A percentile compares a stretch with the other conserved stretches of the same genome.
phyloP scores from a whole-genome alignment of 140 eudicot genomes.

The Erigeron philadelphicus region DNA sequence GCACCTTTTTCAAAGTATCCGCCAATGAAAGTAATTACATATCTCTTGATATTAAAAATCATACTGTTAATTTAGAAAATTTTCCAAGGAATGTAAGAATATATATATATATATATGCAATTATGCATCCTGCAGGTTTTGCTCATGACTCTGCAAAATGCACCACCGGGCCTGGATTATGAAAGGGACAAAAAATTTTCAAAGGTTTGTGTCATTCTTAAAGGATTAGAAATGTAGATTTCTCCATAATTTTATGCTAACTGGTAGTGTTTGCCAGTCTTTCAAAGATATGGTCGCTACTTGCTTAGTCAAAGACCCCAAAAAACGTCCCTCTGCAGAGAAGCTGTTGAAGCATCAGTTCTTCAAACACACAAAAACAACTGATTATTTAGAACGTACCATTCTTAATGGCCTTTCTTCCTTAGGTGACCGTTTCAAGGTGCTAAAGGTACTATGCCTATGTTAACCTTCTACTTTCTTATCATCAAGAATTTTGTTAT shows the following conservation, averaged over 20 bases:
- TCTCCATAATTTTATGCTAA: slow-evolving; percentile 16
- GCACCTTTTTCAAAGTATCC: slow-evolving; percentile 97
- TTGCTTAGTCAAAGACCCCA: slow-evolving; percentile 93
- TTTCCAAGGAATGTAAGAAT: neutral
- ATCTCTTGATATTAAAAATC: neutral
- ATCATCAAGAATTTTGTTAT: slow-evolving; percentile 11
- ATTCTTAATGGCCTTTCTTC: slow-evolving; percentile 68
- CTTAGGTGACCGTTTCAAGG: slow-evolving; percentile 72
- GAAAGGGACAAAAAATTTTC: slow-evolving; percentile 88
- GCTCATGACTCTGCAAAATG: slow-evolving; percentile 87
- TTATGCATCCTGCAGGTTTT: slow-evolving; percentile 53
- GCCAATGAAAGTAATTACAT: slow-evolving; percentile 70
- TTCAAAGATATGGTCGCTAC: slow-evolving; percentile 86
- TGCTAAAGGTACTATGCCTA: slow-evolving; percentile 59
- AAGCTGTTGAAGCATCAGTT: slow-evolving; percentile 79
- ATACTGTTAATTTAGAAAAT: neutral
- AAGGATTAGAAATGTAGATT: slow-evolving; percentile 8
- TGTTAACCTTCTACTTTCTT: slow-evolving; percentile 20
- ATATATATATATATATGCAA: no score
- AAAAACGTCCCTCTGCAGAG: slow-evolving; percentile 76
- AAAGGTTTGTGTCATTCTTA: slow-evolving; percentile 47
- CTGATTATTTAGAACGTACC: slow-evolving; percentile 56
- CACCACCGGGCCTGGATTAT: slow-evolving; percentile 94
- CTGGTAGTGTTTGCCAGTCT: slow-evolving; percentile 36
- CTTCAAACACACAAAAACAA: slow-evolving; percentile 67